A percentile compares a stretch with the other conserved stretches of the same genome.
Conservation (phyloP, 2,329 filamentous ascomycete genomes). For the Chaetomium sp. region DNA sequence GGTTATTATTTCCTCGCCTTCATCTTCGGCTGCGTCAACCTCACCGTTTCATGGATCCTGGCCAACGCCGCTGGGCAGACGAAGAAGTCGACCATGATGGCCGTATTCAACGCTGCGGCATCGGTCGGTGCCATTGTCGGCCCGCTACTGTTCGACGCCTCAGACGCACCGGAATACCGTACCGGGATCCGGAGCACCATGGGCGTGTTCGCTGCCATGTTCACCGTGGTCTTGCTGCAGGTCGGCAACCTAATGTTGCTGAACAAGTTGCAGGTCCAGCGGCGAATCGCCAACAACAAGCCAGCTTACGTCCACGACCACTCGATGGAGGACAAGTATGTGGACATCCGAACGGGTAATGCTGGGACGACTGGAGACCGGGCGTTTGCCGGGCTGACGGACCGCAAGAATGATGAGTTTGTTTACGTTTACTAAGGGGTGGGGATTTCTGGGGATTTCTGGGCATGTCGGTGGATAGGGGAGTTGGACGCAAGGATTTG, state of each 20-base stretch:
- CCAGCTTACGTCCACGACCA: slow-evolving; percentile 59
- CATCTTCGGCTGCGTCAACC: slow-evolving; percentile 65
- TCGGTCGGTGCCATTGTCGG: slow-evolving; percentile 66
- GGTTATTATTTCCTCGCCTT: slow-evolving; percentile 67
- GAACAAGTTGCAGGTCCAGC: slow-evolving; percentile 58
- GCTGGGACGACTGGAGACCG: slow-evolving; percentile 47
- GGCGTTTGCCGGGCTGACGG: slow-evolving; percentile 62
- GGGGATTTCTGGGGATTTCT: background rate
- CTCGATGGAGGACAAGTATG: slow-evolving; percentile 61
- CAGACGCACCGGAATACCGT: slow-evolving; percentile 57
- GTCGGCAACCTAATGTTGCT: slow-evolving; percentile 52
- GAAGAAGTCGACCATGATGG: slow-evolving; percentile 55
- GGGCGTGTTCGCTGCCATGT: slow-evolving; percentile 56
- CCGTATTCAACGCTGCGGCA: background rate
- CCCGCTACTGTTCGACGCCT: slow-evolving; percentile 60
- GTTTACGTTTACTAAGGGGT: slow-evolving; percentile 52
- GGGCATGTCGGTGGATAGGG: background rate
- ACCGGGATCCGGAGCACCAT: slow-evolving; percentile 59
- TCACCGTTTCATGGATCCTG: slow-evolving; percentile 69
- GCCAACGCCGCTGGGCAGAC: slow-evolving; percentile 63
- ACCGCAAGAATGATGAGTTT: slow-evolving; percentile 69
- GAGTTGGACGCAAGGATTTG: background rate
- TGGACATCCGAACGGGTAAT: slow-evolving; percentile 34
- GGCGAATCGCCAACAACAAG: slow-evolving; percentile 62
- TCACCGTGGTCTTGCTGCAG: slow-evolving; percentile 56